Base-by-base conservation (phyloP, 2,329 filamentous ascomycete species). In the Calonectria fujianensis region DNA sequence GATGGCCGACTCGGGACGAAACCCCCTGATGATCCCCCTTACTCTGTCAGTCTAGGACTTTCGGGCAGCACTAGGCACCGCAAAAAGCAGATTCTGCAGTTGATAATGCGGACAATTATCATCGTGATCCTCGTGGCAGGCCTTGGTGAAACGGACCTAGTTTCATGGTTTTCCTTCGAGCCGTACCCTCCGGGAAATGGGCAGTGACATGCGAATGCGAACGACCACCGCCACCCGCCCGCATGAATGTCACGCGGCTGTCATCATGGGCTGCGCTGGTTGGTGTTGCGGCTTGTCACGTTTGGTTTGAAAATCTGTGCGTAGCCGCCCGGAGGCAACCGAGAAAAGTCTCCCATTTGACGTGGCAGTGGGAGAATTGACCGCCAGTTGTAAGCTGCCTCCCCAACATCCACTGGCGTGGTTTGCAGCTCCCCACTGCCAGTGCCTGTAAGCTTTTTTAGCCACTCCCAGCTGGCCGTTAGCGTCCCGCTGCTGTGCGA, bases 261-360 rank as follows among this genome's bases (percentile, higher is more conserved):
- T 39, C 51, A 59, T 67, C 61, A 41, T 64, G 63, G 57, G 59
- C 27, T 73, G 39, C 52, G 50, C 48, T 68, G 70, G 65, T 69
- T 64, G 70, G 65, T 66, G 66, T 63, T 51, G 68, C 39, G 70
- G 50, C 37, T 65, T 45, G 35, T 52, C 37, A 51, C 50, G 75
- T 80, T 80, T 79, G 72, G 74, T 72, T 76, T 79, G 66, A 65
- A 76, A 69, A 78, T 78, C 48, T 54, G 64, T 29, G 63, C 50
- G 65, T 75, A 80, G 57, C 72, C 79, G 79, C 79, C 75, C 69
- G 72, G 75, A 76, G 70, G 74, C 68, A 78, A 72, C 79, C 79
- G 79, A 79, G 57, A 31, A 39, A 41, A 54, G 74, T 66, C 51
- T 57, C 64, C 52, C 71, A 54, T 67, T 61, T 61, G 70, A 78